Base-by-base conservation (phyloP, 2,329 filamentous ascomycete species). In the Botryotinia calthae region DNA sequence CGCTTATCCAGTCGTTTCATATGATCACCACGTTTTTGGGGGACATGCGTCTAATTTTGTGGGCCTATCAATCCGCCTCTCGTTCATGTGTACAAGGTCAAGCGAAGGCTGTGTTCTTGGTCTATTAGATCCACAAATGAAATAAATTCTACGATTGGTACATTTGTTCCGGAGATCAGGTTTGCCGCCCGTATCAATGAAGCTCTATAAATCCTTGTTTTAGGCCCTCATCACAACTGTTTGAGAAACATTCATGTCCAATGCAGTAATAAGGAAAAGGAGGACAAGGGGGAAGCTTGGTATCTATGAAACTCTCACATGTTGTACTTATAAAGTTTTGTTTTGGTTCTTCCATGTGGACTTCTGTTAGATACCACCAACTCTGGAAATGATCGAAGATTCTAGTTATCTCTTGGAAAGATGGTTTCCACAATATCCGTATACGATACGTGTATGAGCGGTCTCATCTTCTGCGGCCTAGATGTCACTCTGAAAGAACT, bases 31-130 rank as follows among this genome's bases (percentile, higher is more conserved):
- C 48, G 34, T 68, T 56, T 66, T 56, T 10, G 42, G 48, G 48
- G 48, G n/a, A 25, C 6, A 68, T 68, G 65, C 65, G 65, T 68
- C 65, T 68, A 67, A 68, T 56, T 68, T 31, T 56, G 48, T 68
- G 65, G 65, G 51, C 65, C 65, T 56, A 68, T 68, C 65, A 56
- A 68, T 56, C 65, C 65, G 48, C 48, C 37, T 44, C 31, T 56
- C 37, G 34, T 42, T 20, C 34, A 9, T 56, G 51, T 42, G 37
- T 25, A 10, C 65, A 28, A 28, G 65, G 48, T n/a, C 16, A 68
- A 44, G 65, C 65, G 37, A 68, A 68, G 48, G n/a, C 34, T 31
- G 37, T 68, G 65, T 67, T 67, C n/a, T 20, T 56, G 48, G 25
- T 42, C 48, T 14, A 37, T 12, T 12, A 31, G 34, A 7, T 42